Base-by-base conservation (phyloP, 495 filamentous ascomycete species). In the Aspergillus panamensis region DNA sequence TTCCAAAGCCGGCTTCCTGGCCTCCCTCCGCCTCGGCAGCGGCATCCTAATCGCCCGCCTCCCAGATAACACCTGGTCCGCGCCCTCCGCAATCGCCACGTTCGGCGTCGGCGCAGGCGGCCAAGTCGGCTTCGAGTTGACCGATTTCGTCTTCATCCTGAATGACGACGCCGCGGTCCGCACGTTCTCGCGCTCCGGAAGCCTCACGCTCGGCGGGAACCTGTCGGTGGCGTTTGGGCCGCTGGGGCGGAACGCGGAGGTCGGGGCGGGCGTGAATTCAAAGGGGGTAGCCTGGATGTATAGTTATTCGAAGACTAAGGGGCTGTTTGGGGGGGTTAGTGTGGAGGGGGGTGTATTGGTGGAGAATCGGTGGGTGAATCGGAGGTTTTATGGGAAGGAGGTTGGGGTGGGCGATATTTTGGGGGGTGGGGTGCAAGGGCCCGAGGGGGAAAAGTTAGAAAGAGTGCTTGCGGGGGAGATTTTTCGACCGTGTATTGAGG, bases 71-170 rank as follows among this genome's bases (percentile, higher is more conserved):
- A 79, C 78, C 53, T 97, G 93, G 93, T 92, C 89, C 47, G 91
- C 92, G 2, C 93, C 93, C 3, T 89, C 88, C 10, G 93, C 93
- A 16, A 91, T 97, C 53, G 84, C 84, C 25, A 91, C 88, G 2
- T 86, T 84, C 16, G 93, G 93, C 51, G 86, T 87, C 51, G 93
- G 93, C 5, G 89, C 93, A 60, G 93, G 93, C 43, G 90, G 91
- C 7, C 93, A 96, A 68, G 90, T 96, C 59, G 93, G 93, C 25
- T 88, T 93, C 73, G 93, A 97, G 70, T 74, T 97, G 32, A 96
- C 93, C 17, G 92, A 97, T 69, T 97, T 97, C 67, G 92, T 97
- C 51, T 96, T 97, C 76, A 93, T 97, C 39, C 84, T 97, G 40
- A 96, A 96, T 70, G 92, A 96, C 60, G 79, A 84, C 31, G 82